These are phyloP conservation scores for Omphalotus olearius DNA, from an alignment of 1,284 basidiomycete species.

Conservation along the genomic window DNA sequence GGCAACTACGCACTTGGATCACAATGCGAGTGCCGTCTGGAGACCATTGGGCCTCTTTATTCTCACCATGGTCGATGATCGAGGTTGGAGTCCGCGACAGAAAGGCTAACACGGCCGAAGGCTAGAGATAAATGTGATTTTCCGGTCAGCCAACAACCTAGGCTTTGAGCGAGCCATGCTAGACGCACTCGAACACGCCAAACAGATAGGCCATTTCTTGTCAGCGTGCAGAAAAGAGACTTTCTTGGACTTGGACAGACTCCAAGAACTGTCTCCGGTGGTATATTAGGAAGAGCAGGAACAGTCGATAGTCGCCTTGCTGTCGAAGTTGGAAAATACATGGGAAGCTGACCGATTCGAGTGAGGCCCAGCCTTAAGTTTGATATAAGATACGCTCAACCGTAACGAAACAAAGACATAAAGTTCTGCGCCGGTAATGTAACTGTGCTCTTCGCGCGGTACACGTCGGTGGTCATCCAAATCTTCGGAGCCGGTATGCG, in stretches of 20 bases:
- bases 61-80: conserved; percentile 78
- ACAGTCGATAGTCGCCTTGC: conserved; percentile 66
- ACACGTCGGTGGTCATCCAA: no score
- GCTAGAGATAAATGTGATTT: conserved; percentile 41
- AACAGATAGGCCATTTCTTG: conserved; percentile 62
- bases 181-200: conserved; percentile 82
- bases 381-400: no score
- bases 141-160: conserved; percentile 6
- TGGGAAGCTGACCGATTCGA: conserved; percentile 22
- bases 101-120: conserved; percentile 72
- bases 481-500: no score
- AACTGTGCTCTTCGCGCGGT: no score
- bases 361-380: no score
- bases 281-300: conserved; percentile 60
- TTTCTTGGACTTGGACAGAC: conserved; percentile 67
- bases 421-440: no score
- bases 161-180: neutral
- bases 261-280: conserved; percentile 53
- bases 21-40: conserved; percentile 75
- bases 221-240: conserved; percentile 75
- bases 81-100: conserved; percentile 74
- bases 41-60: conserved; percentile 72
- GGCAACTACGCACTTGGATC: conserved; percentile 55
- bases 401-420: no score
- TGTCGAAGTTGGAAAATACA: conserved; percentile 83